phyloP scores from a whole-genome alignment of 441 rosid species.

The Dalechampia spathulata region DNA sequence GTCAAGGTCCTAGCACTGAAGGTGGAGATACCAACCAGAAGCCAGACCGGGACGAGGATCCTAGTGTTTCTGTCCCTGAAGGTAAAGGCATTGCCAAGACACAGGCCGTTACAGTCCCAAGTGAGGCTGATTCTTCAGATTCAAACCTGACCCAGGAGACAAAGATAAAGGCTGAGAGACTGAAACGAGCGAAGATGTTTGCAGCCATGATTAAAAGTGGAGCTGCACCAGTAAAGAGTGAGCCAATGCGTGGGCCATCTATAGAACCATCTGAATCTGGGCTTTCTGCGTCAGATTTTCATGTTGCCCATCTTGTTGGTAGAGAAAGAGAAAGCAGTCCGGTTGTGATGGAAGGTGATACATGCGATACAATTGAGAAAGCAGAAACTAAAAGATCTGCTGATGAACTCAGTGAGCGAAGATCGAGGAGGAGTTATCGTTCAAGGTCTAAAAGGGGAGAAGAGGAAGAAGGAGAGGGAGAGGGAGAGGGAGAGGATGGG shows the following conservation, averaged over 20 bases:
- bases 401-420: slow-evolving; percentile 40
- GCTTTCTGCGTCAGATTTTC: slow-evolving; percentile 36
- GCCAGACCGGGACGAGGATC: slow-evolving; percentile 19
- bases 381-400: slow-evolving; percentile 27
- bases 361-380: slow-evolving; percentile 28
- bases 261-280: slow-evolving; percentile 44
- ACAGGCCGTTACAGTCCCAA: slow-evolving; percentile 27
- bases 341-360: slow-evolving; percentile 27
- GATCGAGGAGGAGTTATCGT: slow-evolving; percentile 69
- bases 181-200: slow-evolving; percentile 92
- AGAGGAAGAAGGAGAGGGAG: slow-evolving; percentile 23
- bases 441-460: slow-evolving; percentile 38
- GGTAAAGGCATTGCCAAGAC: slow-evolving; percentile 33
- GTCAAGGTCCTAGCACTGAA: slow-evolving; percentile 33
- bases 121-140: slow-evolving; percentile 70
- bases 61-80: too few relatives aligned
- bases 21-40: slow-evolving; percentile 22
- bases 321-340: slow-evolving; percentile 50
- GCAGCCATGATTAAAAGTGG: slow-evolving; percentile 67
- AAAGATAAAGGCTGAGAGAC: slow-evolving; percentile 86
- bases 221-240: slow-evolving; percentile 44
- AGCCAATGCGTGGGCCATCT: slow-evolving; percentile 36
- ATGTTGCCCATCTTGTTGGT: slow-evolving; percentile 13
- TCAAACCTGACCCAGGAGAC: slow-evolving; percentile 57
- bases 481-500: slow-evolving; percentile 15